Conservation (phyloP, 441 rosid species). For the Francoa sonchifolia region DNA sequence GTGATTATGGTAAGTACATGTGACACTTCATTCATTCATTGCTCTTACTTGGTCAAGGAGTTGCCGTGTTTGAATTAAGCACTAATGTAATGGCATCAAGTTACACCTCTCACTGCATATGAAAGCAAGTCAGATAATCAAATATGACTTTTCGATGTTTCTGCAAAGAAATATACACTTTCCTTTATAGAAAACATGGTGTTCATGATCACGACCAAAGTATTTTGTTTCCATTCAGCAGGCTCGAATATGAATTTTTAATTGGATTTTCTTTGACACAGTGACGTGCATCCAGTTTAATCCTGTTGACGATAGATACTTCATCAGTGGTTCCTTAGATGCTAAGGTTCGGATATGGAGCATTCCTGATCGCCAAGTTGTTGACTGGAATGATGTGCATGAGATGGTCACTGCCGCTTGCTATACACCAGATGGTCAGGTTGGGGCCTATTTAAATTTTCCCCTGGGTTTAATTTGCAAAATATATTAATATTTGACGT, state of each 20-base stretch:
- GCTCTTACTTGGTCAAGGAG: not conserved
- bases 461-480: slow-evolving; percentile 3
- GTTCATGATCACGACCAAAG: too few relatives aligned
- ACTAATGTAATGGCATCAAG: too few relatives aligned
- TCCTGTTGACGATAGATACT: slow-evolving; percentile 91
- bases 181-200: not conserved
- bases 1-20: slow-evolving; percentile 47
- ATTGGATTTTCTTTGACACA: slow-evolving; percentile 27
- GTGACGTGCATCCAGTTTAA: slow-evolving; percentile 98
- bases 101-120: too few relatives aligned
- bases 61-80: too few relatives aligned
- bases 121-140: too few relatives aligned
- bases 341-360: slow-evolving; percentile 98
- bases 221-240: not conserved
- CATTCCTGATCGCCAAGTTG: slow-evolving; percentile 88
- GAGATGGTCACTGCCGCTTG: slow-evolving; percentile 99
- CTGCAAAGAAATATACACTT: not conserved
- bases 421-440: slow-evolving; percentile 98
- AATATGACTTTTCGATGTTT: too few relatives aligned
- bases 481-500: slow-evolving; percentile 9
- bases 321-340: slow-evolving; percentile 94
- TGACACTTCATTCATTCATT: slow-evolving; percentile 6
- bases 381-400: slow-evolving; percentile 93
- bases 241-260: slow-evolving; percentile 13
- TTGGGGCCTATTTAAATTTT: slow-evolving; percentile 15